A percentile compares a stretch with the other conserved stretches of the same genome.
Conservation (phyloP, 2,329 filamentous ascomycete species). For the Aureobasidium vineae region DNA sequence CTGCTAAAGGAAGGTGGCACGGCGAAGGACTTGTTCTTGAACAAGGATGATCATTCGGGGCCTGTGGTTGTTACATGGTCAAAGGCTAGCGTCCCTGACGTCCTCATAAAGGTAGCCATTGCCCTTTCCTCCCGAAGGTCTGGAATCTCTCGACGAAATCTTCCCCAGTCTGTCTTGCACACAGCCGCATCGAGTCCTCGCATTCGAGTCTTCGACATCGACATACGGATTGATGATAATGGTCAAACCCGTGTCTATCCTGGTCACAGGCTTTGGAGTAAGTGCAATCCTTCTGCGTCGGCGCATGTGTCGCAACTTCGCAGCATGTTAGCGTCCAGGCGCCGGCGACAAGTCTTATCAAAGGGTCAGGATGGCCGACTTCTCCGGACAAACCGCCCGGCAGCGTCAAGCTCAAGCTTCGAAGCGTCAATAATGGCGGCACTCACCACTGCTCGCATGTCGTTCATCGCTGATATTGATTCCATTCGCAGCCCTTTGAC, state of each 20-base stretch:
- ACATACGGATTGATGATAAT: background rate
- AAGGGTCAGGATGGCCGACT: background rate
- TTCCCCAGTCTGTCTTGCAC: background rate
- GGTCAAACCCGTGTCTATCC: constrained; percentile 42
- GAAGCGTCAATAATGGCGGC: background rate
- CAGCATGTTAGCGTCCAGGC: background rate
- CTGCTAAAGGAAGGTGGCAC: background rate
- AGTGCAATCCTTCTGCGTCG: constrained; percentile 28
- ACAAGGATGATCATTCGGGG: background rate
- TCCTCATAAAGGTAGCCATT: background rate
- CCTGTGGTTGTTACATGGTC: background rate
- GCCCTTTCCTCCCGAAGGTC: background rate
- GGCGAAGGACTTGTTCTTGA: background rate
- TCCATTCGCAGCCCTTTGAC: constrained; percentile 66
- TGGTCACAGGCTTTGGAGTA: constrained; percentile 49
- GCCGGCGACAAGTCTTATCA: background rate
- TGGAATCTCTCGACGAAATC: background rate
- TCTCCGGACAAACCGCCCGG: background rate
- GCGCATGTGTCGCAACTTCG: background rate
- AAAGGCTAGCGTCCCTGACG: background rate
- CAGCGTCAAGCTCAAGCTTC: background rate
- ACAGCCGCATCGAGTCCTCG: background rate
- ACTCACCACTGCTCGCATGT: background rate
- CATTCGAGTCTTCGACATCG: background rate
- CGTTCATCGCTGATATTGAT: constrained; percentile 24